Base-by-base conservation (phyloP, 2,329 filamentous ascomycete genomes). In the Colletotrichum ledebouriae region DNA sequence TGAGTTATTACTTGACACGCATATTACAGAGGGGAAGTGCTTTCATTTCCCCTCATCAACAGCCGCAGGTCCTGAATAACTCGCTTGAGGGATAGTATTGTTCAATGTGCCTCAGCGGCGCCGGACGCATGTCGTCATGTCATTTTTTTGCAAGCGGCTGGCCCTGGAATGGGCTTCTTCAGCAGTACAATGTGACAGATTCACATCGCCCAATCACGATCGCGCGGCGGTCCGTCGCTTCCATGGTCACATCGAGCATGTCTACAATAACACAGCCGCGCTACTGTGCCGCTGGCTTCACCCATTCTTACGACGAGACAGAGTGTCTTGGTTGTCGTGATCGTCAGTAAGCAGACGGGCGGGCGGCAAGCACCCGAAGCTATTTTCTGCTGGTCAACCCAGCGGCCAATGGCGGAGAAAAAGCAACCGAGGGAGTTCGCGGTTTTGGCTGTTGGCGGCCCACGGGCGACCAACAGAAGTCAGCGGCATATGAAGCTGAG, bases 401-500 rank as follows among this genome's bases (percentile, higher is more conserved):
- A 25, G 25, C 25, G 25, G 25, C 25, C 25, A 25, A 25, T 4
- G 25, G 25, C 25, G 25, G 4, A 25, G 25, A 25, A 25, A 25
- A 25, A 25, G 25, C 25, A 25, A 25, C 25, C 25, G 25, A 25
- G 25, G 25, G 25, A 25, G 25, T 25, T 25, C 25, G 25, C 25
- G 25, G 25, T 25, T 25, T 25, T 25, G 25, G 25, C 25, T 25
- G 25, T 4, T 4, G 25, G 25, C 25, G 25, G 29, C 29, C 29
- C 29, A 1, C 1, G 29, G 29, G 29, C 9, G 47, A 47, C 61
- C 15, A 29, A 20, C 56, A 34, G 46, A 22, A 52, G 56, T 65
- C 46, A 53, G 56, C 58, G 33, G 58, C 49, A 55, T 47, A 56
- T 47, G 39, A 41, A 42, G 63, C 58, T 66, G 49, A 66, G 57